Conservation (phyloP, 1,139 yeast species). For the Diutina ranongensis region DNA sequence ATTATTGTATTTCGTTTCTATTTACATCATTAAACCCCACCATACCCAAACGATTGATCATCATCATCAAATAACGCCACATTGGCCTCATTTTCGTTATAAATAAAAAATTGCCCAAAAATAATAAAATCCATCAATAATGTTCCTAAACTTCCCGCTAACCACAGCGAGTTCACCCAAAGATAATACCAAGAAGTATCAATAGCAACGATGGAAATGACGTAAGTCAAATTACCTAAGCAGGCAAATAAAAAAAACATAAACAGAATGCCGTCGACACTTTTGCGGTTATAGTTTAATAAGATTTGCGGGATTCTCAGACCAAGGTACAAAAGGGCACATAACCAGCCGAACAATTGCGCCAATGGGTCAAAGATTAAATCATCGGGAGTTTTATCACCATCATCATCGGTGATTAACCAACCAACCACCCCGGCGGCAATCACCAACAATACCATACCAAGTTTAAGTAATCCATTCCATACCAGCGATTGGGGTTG, state of each 20-base stretch:
- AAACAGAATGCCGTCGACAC: conserved; percentile 88
- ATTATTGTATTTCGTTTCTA: too few species aligned
- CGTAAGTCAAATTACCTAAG: conserved; percentile 82
- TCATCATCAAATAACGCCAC: conserved; percentile 3
- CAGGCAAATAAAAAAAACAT: conserved; percentile 90
- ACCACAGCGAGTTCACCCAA: conserved; percentile 81
- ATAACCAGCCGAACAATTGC: conserved; percentile 84
- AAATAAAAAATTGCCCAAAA: conserved; percentile 76
- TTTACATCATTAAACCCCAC: too few species aligned
- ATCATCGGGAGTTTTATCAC: conserved; percentile 22
- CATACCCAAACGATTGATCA: too few species aligned
- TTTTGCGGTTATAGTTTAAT: conserved; percentile 70
- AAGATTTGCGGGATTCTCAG: conserved; percentile 85
- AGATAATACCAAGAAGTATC: conserved; percentile 61
- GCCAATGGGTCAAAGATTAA: conserved; percentile 64
- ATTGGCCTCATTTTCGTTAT: conserved; percentile 30
- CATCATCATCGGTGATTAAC: conserved; percentile 37
- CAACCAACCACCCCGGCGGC: conserved; percentile 79
- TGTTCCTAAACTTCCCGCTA: conserved; percentile 87
- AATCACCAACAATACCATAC: conserved; percentile 61
- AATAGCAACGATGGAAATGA: conserved; percentile 69
- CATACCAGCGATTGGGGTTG: conserved; percentile 12
- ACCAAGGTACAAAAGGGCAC: conserved; percentile 77
- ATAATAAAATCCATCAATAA: conserved; percentile 73
- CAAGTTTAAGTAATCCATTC: conserved; percentile 34